Conservation (phyloP, 2,329 filamentous ascomycete genomes). For the Fusarium cyanostomum region DNA sequence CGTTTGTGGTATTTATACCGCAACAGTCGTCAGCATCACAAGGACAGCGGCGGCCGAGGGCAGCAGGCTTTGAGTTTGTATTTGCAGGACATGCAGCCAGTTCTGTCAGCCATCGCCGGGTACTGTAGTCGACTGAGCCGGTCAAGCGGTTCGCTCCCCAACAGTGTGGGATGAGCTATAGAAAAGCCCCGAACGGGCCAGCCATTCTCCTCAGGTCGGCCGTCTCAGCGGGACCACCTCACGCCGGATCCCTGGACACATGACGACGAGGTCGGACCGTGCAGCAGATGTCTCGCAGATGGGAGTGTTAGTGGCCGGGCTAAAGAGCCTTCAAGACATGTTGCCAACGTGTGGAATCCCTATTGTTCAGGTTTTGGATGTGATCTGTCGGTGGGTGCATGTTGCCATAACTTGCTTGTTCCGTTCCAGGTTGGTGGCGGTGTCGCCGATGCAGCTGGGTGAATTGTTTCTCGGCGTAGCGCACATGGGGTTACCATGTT, state of each 20-base stretch:
- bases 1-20: slow-evolving; percentile 28
- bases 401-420: too few relatives aligned
- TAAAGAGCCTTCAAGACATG: slow-evolving; percentile 15
- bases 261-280: slow-evolving; percentile 37
- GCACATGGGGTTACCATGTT: slow-evolving; percentile 14
- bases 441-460: background rate
- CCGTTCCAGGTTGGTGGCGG: slow-evolving; percentile 3
- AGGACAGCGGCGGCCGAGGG: background rate
- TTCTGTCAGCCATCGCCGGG: slow-evolving; percentile 7
- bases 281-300: slow-evolving; percentile 39
- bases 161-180: slow-evolving; percentile 12
- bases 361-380: slow-evolving; percentile 33
- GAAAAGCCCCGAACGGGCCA: background rate
- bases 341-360: slow-evolving; percentile 13
- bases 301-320: slow-evolving; percentile 30
- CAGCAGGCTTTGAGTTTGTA: background rate
- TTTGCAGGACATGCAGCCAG: background rate
- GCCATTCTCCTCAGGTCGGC: background rate
- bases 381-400: slow-evolving; percentile 21
- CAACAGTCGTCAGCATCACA: slow-evolving; percentile 27
- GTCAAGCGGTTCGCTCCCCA: slow-evolving; percentile 11
- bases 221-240: background rate
- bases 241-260: slow-evolving; percentile 29
- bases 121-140: background rate
- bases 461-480: slow-evolving; percentile 3